Base-by-base conservation (phyloP, 345 rosid genomes). In the Erucastrum elatum region DNA sequence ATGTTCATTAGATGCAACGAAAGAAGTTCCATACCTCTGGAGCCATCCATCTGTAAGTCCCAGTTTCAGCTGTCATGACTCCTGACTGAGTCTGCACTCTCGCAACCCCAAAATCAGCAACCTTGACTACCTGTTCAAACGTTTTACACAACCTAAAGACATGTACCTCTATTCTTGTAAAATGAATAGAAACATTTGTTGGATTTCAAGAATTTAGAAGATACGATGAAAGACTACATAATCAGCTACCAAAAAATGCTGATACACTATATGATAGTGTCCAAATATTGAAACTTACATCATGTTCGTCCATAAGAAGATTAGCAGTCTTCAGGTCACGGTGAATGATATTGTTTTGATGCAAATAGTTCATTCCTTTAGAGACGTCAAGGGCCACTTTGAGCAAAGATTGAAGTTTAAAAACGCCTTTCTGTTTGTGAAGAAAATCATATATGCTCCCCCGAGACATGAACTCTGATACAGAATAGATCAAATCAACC, bases 21-120 rank as follows among this genome's bases (percentile, higher is more conserved):
- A 13, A 49, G 17, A 49, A 49, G 56, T 49, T 5, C n/a, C 5
- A 12, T 3, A 91, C 98, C 93, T 95, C 98, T 31, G 99, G 99
- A 84, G 97, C 98, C 98, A 95, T 95, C 99, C 99, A 95, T 68
- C 97, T 91, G 87, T 95, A 95, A 21, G 99, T 95, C 81, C 99
- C 98, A 67, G 97, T 94, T 88, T 91, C 98, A 74, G 97, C 97
- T 39, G 98, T 94, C 98, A 94, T 91, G 58, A 94, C 97, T 33
- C 96, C 99, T 73, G 97, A 86, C 62, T 91, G 87, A 73, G 91
- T 82, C 87, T 89, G 94, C 84, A 95, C 99, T 83, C 98, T 87
- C 75, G 98, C 94, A 76, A 91, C 98, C 67, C 99, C 99, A 84
- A 95, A 95, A 87, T 95, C 99, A 66, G 98, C 98, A 78, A 91